Evolutionary conservation across 805 yeast genomes (phyloP).

Genomic region (Suhomyces sp.): DNA sequence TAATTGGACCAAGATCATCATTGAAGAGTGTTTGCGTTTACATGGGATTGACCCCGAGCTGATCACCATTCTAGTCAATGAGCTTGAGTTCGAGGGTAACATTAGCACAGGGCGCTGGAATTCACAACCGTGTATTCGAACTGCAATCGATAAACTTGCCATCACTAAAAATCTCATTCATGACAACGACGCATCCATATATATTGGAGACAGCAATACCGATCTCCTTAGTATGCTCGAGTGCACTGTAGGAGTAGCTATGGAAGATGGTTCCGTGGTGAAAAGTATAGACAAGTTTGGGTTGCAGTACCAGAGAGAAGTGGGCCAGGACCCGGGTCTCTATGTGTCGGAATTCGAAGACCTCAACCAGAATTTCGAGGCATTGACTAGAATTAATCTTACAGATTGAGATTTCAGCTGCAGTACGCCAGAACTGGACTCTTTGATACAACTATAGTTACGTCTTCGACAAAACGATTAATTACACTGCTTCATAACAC

Average conservation of each 20-base stretch:
- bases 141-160: slow-evolving; percentile 52
- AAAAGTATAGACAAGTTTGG: neutral
- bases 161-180: slow-evolving; percentile 12
- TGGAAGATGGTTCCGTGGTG: slow-evolving; percentile 18
- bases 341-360: neutral
- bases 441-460: too few species aligned
- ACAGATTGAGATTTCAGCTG: neutral
- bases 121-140: slow-evolving; percentile 31
- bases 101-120: slow-evolving; percentile 32
- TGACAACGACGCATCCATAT: slow-evolving; percentile 26
- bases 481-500: neutral
- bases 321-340: neutral
- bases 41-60: slow-evolving; percentile 23
- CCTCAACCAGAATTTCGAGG: neutral
- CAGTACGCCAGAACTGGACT: too few species aligned
- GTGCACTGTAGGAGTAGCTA: slow-evolving; percentile 46
- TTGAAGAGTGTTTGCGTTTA: slow-evolving; percentile 28
- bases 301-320: neutral
- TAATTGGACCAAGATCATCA: slow-evolving; percentile 58
- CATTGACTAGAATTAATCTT: neutral
- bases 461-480: too few species aligned
- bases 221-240: slow-evolving; percentile 52
- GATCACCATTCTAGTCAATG: slow-evolving; percentile 45
- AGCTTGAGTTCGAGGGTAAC: slow-evolving; percentile 38
- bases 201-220: slow-evolving; percentile 63